Conservation (phyloP, 352 stramenopile species). For the Achlya hypogyna region DNA sequence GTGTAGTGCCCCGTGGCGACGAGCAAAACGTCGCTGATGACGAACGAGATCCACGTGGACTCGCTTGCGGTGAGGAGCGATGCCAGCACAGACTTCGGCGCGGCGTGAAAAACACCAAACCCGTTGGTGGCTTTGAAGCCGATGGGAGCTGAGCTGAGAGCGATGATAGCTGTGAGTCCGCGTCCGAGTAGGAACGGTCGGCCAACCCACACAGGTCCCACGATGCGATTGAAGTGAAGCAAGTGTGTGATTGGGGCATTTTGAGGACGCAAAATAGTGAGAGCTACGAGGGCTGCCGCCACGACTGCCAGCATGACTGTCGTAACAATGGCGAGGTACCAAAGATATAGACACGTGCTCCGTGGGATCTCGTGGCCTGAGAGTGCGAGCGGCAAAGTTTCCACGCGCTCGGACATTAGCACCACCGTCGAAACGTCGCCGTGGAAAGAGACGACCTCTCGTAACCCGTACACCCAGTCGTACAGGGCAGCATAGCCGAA, state of each 20-base stretch:
- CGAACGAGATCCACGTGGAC: slow-evolving; percentile 1
- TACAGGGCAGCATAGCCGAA: not conserved
- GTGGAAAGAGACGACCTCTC: slow-evolving; percentile 11
- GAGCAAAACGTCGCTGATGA: not conserved
- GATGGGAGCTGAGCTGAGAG: not conserved
- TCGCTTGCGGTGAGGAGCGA: not conserved
- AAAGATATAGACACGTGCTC: not conserved
- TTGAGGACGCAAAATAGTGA: not conserved
- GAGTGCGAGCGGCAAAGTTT: not conserved
- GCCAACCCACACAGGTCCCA: slow-evolving; percentile 3
- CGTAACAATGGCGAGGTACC: not conserved
- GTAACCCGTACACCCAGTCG: not conserved
- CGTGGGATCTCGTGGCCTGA: not conserved
- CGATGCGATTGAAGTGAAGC: slow-evolving; percentile 4
- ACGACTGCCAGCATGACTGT: not conserved
- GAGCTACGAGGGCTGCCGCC: not conserved
- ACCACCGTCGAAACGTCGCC: slow-evolving; percentile 2
- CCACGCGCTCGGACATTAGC: not conserved
- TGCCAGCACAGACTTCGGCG: not conserved
- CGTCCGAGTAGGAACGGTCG: not conserved
- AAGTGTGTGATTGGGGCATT: not conserved
- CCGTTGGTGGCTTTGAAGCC: not conserved
- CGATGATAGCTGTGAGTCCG: not conserved
- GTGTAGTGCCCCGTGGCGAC: not conserved
- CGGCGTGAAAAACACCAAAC: not conserved